Evolutionary conservation across 1,284 basidiomycete species (phyloP).

Genomic region (Tylopilus orsonianus): DNA sequence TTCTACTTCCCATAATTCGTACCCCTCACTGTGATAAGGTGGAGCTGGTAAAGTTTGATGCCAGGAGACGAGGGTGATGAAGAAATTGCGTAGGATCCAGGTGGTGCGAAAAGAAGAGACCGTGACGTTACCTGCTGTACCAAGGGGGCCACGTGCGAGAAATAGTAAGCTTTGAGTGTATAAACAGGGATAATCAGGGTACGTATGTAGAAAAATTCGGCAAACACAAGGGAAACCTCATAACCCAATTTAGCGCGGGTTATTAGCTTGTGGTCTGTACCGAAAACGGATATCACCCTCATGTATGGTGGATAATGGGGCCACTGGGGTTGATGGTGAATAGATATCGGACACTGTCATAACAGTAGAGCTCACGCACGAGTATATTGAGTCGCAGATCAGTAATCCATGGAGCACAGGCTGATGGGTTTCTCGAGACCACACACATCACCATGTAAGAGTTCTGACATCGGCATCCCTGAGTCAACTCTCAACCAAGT

Average conservation of each 20-base stretch:
- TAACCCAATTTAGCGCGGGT: conserved; percentile 28
- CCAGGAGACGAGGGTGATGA: conserved; percentile 6
- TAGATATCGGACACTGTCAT: neutral
- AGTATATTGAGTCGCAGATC: conserved; percentile 26
- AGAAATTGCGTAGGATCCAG: conserved; percentile 24
- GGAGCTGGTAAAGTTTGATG: conserved; percentile 27
- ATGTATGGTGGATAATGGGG: conserved; percentile 27
- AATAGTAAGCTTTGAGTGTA: neutral
- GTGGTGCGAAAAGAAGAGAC: conserved; percentile 7
- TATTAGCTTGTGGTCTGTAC: conserved; percentile 18
- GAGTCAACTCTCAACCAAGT: neutral
- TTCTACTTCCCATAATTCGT: conserved; percentile 30
- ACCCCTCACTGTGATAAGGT: conserved; percentile 27
- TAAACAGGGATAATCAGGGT: neutral
- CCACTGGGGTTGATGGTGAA: conserved; percentile 20
- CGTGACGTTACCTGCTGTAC: conserved; percentile 22
- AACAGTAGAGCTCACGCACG: conserved; percentile 17
- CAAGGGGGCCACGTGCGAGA: conserved; percentile 4
- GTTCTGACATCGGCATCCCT: conserved; percentile 27
- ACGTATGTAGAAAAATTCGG: conserved; percentile 32
- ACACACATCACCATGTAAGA: conserved; percentile 20
- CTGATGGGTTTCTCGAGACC: conserved; percentile 23
- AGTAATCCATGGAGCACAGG: conserved; percentile 24
- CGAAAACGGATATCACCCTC: conserved; percentile 26
- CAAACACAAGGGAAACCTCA: conserved; percentile 32